Evolutionary conservation across 441 rosid genomes (phyloP).

Genomic region (Croton setiger): DNA sequence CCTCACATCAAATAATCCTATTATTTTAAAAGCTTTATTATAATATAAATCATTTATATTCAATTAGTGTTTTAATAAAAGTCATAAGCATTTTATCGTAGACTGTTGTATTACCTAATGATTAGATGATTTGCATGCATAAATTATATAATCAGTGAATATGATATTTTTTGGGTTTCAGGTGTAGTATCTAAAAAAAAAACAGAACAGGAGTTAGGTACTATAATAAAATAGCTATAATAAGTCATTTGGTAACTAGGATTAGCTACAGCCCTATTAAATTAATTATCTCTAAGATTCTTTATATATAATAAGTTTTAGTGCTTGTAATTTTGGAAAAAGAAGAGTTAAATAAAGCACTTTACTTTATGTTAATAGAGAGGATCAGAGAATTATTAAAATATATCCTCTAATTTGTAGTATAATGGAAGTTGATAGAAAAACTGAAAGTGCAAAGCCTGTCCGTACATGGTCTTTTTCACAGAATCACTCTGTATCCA

Average conservation of each 20-base stretch:
- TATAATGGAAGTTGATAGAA: background rate
- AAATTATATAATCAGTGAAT: too few species aligned
- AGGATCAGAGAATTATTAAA: background rate
- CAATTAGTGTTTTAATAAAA: too few species aligned
- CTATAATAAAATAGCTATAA: too few species aligned
- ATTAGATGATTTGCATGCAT: too few species aligned
- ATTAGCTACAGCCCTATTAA: too few species aligned
- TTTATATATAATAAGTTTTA: background rate
- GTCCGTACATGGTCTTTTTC: slow-evolving; percentile 11
- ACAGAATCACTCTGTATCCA: slow-evolving; percentile 8
- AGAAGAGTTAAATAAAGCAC: background rate
- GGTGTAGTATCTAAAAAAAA: too few species aligned
- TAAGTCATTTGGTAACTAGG: too few species aligned
- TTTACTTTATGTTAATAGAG: background rate
- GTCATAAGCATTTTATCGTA: too few species aligned
- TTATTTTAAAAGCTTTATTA: too few species aligned
- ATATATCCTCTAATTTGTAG: background rate
- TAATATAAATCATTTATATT: background rate
- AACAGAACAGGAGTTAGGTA: too few species aligned
- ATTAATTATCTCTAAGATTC: background rate
- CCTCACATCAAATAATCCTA: background rate
- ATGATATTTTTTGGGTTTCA: too few species aligned
- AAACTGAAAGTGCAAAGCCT: background rate
- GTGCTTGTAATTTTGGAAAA: background rate
- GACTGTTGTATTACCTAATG: background rate